Base-by-base conservation (phyloP, 164 flowering plant species). In the Warburgia ugandensis region DNA sequence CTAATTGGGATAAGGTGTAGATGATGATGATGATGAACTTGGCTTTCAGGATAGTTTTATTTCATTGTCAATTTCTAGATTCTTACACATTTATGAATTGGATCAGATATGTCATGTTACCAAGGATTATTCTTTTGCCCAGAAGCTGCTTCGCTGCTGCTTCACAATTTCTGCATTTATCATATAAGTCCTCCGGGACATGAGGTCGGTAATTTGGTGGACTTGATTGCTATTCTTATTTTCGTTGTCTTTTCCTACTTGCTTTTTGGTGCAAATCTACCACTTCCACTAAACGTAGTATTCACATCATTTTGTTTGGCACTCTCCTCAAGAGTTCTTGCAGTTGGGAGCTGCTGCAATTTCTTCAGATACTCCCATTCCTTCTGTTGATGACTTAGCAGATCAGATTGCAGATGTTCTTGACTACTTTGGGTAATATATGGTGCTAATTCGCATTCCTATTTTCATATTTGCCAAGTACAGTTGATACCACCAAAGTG, bases 161-260 rank as follows among this genome's bases (percentile, higher is more conserved):
- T 86, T 33, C 84, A 86, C 67, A 83, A 83, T 61, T 86, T 86
- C 68, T 86, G 95, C 69, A 73, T 86, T 20, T 86, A 86, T 64
- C 95, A 86, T 52, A 79, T 86, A 50, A 71, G 79, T 63, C 88
- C 95, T 52, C 95, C 95, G 36, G 95, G 95, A 29, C 95, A 86
- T 53, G 86, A 83, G 95, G 95, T 86, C 54, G 41, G 82, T 69
- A 47, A 51, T 46, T 48, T 60, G 30, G 50, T 54, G 40, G 33
- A 26, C 48, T 21, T 47, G 41, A 59, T 5, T 54, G n/a, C 17
- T 6, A 36, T 50, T 45, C 7, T 21, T 16, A 3, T 45, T 45
- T 45, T 23, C 47, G 8, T n/a, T n/a, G n/a, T 50, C 19, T 50
- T 44, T 14, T 32, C n/a, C n/a, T 48, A 17, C 4, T n/a, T 41